Conservation (phyloP, 169 alveolate species). For the Eimeria falciformis region DNA sequence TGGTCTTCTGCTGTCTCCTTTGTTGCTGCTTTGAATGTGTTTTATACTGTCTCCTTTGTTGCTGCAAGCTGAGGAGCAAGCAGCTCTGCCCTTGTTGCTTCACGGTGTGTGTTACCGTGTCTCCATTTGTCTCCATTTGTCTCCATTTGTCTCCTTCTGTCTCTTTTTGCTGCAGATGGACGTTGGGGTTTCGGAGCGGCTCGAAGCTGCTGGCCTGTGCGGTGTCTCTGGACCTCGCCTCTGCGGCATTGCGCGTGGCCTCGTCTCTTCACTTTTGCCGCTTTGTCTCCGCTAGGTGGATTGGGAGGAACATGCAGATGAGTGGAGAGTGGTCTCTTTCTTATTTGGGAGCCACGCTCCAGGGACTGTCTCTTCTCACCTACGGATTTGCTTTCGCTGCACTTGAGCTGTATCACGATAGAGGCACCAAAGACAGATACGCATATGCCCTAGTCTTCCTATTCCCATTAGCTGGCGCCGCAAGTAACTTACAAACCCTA, state of each 20-base stretch:
- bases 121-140: not conserved
- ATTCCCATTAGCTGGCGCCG: too few relatives aligned
- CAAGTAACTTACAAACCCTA: constrained; percentile 22
- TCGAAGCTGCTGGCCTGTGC: constrained; percentile 90
- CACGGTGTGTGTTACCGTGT: too few relatives aligned
- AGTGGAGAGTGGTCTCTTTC: constrained; percentile 91
- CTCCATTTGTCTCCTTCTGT: not conserved
- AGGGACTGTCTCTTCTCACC: constrained; percentile 87
- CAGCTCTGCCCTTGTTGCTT: too few relatives aligned
- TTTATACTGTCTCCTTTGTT: too few relatives aligned
- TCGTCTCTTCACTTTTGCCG: constrained; percentile 88
- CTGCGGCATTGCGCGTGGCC: constrained; percentile 86
- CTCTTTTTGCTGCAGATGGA: constrained; percentile 75
- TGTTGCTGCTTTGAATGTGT: too few relatives aligned
- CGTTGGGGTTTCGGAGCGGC: constrained; percentile 90
- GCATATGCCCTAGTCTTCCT: not conserved
- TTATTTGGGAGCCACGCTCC: constrained; percentile 88
- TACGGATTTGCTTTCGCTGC: constrained; percentile 90
- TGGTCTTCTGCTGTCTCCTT: too few relatives aligned
- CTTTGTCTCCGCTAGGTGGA: constrained; percentile 90
- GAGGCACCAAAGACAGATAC: not conserved
- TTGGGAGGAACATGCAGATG: constrained; percentile 90
- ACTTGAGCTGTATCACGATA: constrained; percentile 82
- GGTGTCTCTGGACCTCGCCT: constrained; percentile 86
- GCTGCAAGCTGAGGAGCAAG: too few relatives aligned